Evolutionary conservation across 129 eudicot species (phyloP).

Genomic region (Flaveria bidentis): DNA sequence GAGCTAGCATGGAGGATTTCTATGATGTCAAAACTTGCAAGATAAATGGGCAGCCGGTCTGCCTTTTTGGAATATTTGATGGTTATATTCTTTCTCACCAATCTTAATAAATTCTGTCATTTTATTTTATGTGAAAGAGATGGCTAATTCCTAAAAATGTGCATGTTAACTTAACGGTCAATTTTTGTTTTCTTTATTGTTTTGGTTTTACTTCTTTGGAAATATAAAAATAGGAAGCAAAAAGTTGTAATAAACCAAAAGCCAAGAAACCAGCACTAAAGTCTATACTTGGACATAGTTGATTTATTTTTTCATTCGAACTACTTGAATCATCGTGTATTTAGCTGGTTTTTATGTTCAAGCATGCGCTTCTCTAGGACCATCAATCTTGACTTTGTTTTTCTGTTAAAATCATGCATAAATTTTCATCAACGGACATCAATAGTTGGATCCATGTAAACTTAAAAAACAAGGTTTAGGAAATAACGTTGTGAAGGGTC

Average conservation of each 20-base stretch:
- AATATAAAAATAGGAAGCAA: neutral
- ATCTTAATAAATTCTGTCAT: neutral
- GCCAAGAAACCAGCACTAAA: neutral
- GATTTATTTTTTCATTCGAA: neutral
- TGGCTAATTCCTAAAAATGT: neutral
- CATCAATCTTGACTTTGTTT: slow-evolving; percentile 4
- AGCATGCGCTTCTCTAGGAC: neutral
- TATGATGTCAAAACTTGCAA: slow-evolving; percentile 77
- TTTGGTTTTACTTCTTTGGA: neutral
- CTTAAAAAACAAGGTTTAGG: neutral
- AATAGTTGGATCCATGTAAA: neutral
- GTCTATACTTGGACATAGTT: neutral
- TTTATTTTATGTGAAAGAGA: neutral
- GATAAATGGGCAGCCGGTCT: slow-evolving; percentile 65
- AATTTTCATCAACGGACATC: neutral
- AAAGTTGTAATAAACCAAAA: neutral
- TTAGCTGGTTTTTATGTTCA: neutral
- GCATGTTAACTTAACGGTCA: neutral
- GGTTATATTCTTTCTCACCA: slow-evolving; percentile 49
- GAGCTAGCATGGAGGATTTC: slow-evolving; percentile 94
- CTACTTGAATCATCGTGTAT: neutral
- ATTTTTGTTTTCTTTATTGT: slow-evolving; percentile 8
- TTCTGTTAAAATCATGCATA: neutral
- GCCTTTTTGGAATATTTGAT: slow-evolving; percentile 88
- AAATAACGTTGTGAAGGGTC: neutral